These are phyloP conservation scores for Xylariomycetidae sp. DNA, from an alignment of 2,329 filamentous ascomycete genomes.

Conservation along the genomic window DNA sequence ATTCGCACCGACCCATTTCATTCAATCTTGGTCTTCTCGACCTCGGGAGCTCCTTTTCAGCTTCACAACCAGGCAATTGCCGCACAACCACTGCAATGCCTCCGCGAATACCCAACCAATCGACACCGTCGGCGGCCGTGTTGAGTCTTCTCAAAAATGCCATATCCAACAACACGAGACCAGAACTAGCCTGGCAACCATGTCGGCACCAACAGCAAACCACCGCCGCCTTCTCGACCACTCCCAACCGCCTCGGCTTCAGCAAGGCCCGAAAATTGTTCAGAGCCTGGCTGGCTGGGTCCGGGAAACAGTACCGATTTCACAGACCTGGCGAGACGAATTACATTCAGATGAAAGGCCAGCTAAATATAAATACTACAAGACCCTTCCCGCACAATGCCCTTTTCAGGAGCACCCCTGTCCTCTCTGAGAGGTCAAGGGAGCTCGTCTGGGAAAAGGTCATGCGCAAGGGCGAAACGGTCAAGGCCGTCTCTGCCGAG, in stretches of 20 bases:
- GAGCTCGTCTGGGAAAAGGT: conserved; percentile 71
- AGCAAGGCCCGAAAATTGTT: conserved; percentile 18
- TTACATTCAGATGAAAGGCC: too few relatives aligned
- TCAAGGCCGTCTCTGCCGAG: conserved; percentile 73
- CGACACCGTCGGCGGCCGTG: conserved; percentile 11
- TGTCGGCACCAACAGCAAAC: too few relatives aligned
- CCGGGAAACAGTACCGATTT: conserved; percentile 9
- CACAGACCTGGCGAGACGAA: conserved; percentile 6
- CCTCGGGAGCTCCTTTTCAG: too few relatives aligned
- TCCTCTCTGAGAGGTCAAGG: conserved; percentile 68
- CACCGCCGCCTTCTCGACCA: conserved; percentile 24
- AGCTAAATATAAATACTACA: too few relatives aligned
- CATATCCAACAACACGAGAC: too few relatives aligned
- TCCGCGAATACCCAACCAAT: conserved; percentile 17
- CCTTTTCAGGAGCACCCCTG: conserved; percentile 64
- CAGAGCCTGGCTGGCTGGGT: conserved; percentile 14
- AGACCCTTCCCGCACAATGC: conserved; percentile 70
- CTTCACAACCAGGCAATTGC: too few relatives aligned
- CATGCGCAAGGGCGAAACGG: conserved; percentile 57
- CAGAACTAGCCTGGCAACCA: too few relatives aligned
- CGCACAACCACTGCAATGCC: too few relatives aligned
- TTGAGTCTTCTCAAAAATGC: too few relatives aligned
- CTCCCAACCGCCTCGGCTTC: conserved; percentile 17
- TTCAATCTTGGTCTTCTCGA: too few relatives aligned
- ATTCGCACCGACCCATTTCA: too few relatives aligned